A percentile compares a stretch with the other conserved stretches of the same genome.
Evolutionary conservation across 495 filamentous ascomycete species (phyloP).

Genomic region (Hypoxylon subgilvum): DNA sequence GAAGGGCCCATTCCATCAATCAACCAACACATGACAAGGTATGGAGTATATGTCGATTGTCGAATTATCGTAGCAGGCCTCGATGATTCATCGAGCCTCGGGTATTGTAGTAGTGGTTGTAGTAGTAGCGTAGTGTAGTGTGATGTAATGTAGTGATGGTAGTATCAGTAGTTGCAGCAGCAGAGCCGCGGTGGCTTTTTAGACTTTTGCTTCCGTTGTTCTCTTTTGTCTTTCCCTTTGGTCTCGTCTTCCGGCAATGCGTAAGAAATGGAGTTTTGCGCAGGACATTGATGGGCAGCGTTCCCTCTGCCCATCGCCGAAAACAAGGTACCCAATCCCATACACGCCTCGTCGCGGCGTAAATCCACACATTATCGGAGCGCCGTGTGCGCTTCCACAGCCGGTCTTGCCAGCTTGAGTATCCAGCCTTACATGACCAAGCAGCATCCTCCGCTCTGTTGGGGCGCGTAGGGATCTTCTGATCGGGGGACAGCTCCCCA

Average conservation of each 20-base stretch:
- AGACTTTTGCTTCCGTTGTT: neutral
- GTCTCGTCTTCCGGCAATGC: constrained; percentile 15
- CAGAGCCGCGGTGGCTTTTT: constrained; percentile 10
- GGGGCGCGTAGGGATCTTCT: constrained; percentile 96
- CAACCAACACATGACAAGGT: constrained; percentile 21
- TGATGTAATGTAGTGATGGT: neutral
- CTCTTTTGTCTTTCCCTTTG: neutral
- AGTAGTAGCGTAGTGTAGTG: constrained; percentile 17
- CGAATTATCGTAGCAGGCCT: constrained; percentile 35
- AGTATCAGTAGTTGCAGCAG: no score
- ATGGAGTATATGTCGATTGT: constrained; percentile 34
- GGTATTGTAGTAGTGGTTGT: constrained; percentile 26
- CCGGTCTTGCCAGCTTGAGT: constrained; percentile 18
- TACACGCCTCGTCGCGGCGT: constrained; percentile 31
- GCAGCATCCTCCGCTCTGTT: constrained; percentile 89
- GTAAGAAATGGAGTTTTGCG: constrained; percentile 13
- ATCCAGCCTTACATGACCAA: constrained; percentile 74
- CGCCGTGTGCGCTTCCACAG: constrained; percentile 7
- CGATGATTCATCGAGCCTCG: constrained; percentile 25
- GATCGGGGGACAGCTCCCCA: constrained; percentile 93
- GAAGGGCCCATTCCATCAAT: constrained; percentile 17
- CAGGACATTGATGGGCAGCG: constrained; percentile 14
- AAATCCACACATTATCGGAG: constrained; percentile 16
- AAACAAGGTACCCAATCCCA: constrained; percentile 29
- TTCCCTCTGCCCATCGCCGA: constrained; percentile 24